Conservation (phyloP, 208 protist genomes). For the Angomonas ambiguus region DNA sequence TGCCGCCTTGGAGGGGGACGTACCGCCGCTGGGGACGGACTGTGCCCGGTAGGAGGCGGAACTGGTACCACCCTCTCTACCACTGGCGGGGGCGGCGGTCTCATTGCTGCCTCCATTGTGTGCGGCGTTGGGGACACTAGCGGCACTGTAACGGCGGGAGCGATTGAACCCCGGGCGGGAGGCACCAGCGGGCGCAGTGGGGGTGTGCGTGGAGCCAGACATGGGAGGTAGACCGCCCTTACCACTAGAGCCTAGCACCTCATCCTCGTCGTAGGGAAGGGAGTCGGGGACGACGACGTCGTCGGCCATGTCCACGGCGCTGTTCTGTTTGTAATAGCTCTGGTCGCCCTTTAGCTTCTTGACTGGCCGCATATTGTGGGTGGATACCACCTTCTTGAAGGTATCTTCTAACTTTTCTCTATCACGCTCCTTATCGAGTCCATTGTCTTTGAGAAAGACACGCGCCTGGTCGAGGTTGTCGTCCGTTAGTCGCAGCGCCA, state of each 20-base stretch:
- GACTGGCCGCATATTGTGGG: conserved; percentile 12
- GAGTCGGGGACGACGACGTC: conserved; percentile 4
- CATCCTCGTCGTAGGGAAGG: not conserved
- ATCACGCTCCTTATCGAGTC: conserved; percentile 7
- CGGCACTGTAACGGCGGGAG: not conserved
- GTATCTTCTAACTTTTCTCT: conserved; percentile 23
- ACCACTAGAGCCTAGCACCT: not conserved
- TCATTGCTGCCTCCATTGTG: not conserved
- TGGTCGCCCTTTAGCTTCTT: conserved; percentile 8
- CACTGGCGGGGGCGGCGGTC: not conserved
- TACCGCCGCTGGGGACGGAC: not conserved
- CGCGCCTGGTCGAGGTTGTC: conserved; percentile 27
- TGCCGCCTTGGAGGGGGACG: not conserved
- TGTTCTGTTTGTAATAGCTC: conserved; percentile 30
- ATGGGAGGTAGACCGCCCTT: not conserved
- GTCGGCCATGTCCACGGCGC: conserved; percentile 17
- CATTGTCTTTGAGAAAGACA: conserved; percentile 20
- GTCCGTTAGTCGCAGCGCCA: conserved; percentile 40
- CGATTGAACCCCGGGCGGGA: not conserved
- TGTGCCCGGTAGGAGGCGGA: not conserved
- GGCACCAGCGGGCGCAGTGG: not conserved
- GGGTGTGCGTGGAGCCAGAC: not conserved
- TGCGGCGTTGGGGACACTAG: not conserved
- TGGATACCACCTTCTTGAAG: conserved; percentile 20
- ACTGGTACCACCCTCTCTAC: not conserved